These are phyloP conservation scores for Iris pallida DNA, from an alignment of 116 monocot genomes.

Conservation along the genomic window DNA sequence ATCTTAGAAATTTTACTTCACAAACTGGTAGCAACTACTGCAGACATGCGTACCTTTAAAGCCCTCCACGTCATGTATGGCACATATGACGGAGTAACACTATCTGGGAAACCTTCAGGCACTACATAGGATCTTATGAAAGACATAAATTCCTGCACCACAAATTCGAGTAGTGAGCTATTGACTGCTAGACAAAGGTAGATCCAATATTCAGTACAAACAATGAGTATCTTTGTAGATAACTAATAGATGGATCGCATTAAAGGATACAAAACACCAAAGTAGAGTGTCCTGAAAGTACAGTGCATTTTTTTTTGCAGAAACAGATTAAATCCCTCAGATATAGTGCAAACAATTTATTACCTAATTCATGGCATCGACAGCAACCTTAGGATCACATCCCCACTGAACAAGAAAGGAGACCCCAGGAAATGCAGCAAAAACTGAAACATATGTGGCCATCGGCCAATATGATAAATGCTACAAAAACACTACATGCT, in stretches of 20 bases:
- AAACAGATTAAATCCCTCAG: too few species aligned
- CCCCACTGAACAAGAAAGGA: too few species aligned
- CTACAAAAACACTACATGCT: too few species aligned
- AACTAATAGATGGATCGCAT: background rate
- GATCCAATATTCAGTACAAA: background rate
- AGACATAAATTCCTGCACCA: constrained; percentile 64
- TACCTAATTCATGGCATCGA: background rate
- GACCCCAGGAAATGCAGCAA: background rate
- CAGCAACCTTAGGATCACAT: background rate
- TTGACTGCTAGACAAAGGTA: background rate
- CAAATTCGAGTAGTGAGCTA: background rate
- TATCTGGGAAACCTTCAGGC: constrained; percentile 94
- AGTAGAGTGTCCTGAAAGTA: too few species aligned
- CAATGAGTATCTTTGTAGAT: background rate
- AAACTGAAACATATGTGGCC: background rate
- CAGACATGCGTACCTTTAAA: constrained; percentile 47
- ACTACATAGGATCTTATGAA: constrained; percentile 90
- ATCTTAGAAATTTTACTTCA: too few species aligned
- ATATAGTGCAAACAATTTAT: too few species aligned
- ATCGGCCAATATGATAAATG: too few species aligned
- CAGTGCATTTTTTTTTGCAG: too few species aligned
- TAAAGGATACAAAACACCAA: background rate
- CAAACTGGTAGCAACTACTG: too few species aligned
- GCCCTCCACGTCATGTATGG: constrained; percentile 99
- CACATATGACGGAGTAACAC: constrained; percentile 89